A percentile compares a stretch with the other conserved stretches of the same genome.
phyloP scores from a whole-genome alignment of 345 rosid genomes.

The Toxicodendron radicans region DNA sequence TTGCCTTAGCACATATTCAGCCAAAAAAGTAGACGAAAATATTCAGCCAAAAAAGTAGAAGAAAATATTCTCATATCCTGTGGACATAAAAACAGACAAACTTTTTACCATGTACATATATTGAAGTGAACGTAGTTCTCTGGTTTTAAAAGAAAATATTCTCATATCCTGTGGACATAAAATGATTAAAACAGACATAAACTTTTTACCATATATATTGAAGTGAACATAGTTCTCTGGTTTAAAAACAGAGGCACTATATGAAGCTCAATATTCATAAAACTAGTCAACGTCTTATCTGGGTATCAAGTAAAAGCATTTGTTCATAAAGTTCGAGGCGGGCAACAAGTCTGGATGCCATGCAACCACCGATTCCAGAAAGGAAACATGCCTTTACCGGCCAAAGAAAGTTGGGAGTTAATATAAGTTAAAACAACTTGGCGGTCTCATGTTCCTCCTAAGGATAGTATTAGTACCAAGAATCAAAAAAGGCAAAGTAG shows the following conservation, averaged over 20 bases:
- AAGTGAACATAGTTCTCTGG: not conserved
- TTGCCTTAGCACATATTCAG: no score
- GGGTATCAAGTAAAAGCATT: conserved; percentile 23
- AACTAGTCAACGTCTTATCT: conserved; percentile 24
- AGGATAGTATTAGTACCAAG: not conserved
- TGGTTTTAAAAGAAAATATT: not conserved
- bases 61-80: not conserved
- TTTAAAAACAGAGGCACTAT: not conserved
- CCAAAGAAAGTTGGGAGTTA: not conserved
- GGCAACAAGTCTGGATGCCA: conserved; percentile 15
- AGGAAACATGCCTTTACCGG: conserved; percentile 14
- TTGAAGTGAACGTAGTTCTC: no score
- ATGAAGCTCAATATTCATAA: not conserved
- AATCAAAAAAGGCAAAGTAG: not conserved
- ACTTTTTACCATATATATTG: no score
- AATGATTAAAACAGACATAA: no score
- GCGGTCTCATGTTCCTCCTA: not conserved
- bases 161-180: not conserved
- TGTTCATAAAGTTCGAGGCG: conserved; percentile 22
- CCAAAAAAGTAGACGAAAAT: not conserved
- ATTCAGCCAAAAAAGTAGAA: not conserved
- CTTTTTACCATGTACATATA: no score
- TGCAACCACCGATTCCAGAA: conserved; percentile 23
- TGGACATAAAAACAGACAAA: no score
- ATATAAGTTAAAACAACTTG: conserved; percentile 16